Evolutionary conservation across 805 yeast species (phyloP).

Genomic region (Lipomyces kockii): DNA sequence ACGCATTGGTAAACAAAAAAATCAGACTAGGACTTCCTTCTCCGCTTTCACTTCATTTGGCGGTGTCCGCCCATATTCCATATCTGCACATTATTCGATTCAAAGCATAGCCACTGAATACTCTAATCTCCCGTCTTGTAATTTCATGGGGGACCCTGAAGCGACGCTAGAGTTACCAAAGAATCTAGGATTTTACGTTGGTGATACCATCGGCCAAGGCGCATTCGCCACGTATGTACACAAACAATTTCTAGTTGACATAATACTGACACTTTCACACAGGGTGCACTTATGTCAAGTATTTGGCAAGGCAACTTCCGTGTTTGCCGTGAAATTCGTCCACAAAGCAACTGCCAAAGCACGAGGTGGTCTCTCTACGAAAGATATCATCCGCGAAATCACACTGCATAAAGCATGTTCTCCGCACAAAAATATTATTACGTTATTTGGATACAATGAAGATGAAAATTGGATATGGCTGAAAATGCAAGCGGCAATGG

Average conservation of each 20-base stretch:
- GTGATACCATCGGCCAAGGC: slow-evolving; percentile 67
- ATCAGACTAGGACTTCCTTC: background rate
- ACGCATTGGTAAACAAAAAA: background rate
- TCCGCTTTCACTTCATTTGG: background rate
- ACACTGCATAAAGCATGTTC: slow-evolving; percentile 62
- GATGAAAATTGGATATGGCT: slow-evolving; percentile 66
- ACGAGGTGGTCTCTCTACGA: slow-evolving; percentile 38
- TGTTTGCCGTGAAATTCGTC: slow-evolving; percentile 64
- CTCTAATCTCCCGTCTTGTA: background rate
- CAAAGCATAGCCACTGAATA: too few species aligned
- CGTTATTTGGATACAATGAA: slow-evolving; percentile 58
- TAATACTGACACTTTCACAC: background rate
- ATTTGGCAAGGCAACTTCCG: slow-evolving; percentile 45
- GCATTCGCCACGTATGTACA: slow-evolving; percentile 60
- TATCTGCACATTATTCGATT: background rate
- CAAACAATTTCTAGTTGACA: background rate
- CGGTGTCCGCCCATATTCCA: background rate
- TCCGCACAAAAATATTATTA: slow-evolving; percentile 62
- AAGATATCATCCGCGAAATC: slow-evolving; percentile 57
- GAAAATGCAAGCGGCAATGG: slow-evolving; percentile 68
- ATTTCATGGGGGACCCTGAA: background rate
- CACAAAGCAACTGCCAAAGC: slow-evolving; percentile 45
- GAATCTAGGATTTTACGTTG: slow-evolving; percentile 39
- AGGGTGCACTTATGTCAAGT: slow-evolving; percentile 58
- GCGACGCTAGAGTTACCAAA: background rate